phyloP scores from a whole-genome alignment of 1,284 basidiomycete genomes.

The Sanghuangporus baumii region DNA sequence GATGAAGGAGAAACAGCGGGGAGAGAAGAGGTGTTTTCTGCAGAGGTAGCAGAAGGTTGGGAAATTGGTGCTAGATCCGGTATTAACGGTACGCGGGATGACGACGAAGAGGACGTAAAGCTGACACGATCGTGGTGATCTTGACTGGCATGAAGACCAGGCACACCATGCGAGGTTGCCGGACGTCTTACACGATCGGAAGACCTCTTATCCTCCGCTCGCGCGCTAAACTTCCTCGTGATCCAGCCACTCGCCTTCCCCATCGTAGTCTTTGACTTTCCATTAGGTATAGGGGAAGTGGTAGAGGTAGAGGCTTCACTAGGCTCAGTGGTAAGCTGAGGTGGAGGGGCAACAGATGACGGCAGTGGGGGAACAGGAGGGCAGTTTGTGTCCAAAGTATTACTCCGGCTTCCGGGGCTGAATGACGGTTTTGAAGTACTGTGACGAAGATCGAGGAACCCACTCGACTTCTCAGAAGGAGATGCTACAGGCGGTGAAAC shows the following conservation, averaged over 20 bases:
- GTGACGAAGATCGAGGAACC: slow-evolving; percentile 26
- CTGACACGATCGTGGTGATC: slow-evolving; percentile 9
- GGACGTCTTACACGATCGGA: neutral
- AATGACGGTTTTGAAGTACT: slow-evolving; percentile 25
- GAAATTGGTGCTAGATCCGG: neutral
- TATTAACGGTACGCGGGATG: slow-evolving; percentile 7
- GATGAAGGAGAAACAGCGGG: neutral
- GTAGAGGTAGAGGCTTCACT: slow-evolving; percentile 14
- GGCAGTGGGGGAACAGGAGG: slow-evolving; percentile 24
- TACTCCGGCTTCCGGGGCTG: slow-evolving; percentile 16
- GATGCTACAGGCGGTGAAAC: slow-evolving; percentile 8
- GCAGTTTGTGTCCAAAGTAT: slow-evolving; percentile 19
- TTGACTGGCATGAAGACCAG: neutral
- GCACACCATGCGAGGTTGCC: slow-evolving; percentile 2
- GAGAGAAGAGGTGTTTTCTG: neutral
- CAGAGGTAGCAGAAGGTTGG: neutral
- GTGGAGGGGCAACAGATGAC: slow-evolving; percentile 5
- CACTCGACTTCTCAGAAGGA: slow-evolving; percentile 17
- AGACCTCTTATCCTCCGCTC: slow-evolving; percentile 18
- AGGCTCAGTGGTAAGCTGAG: slow-evolving; percentile 14
- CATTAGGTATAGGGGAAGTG: neutral
- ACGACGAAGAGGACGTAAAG: slow-evolving; percentile 9
- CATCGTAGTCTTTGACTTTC: slow-evolving; percentile 35
- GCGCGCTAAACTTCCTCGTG: slow-evolving; percentile 42
- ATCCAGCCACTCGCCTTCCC: slow-evolving; percentile 50